These are phyloP conservation scores for Giardia muris DNA, from an alignment of 208 protist species.

Conservation along the genomic window DNA sequence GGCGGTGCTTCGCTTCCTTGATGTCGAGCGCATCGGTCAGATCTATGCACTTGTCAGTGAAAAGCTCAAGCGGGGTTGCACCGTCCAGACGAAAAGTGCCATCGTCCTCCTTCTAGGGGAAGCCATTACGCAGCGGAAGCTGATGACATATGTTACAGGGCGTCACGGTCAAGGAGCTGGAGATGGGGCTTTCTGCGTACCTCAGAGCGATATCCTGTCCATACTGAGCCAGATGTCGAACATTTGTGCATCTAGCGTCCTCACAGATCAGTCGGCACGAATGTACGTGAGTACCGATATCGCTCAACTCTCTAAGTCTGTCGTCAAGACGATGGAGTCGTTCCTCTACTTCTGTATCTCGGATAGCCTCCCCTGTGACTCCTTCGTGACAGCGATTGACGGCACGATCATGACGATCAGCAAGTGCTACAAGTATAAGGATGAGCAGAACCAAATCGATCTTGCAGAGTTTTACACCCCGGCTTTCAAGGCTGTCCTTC, in stretches of 20 bases:
- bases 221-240: background rate
- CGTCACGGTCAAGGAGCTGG: background rate
- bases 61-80: background rate
- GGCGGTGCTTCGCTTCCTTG: background rate
- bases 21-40: background rate
- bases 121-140: background rate
- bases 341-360: background rate
- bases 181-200: background rate
- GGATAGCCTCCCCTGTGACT: background rate
- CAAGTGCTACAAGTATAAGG: background rate
- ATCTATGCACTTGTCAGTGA: background rate
- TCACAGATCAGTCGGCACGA: background rate
- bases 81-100: background rate
- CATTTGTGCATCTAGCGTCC: background rate
- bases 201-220: background rate
- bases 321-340: background rate
- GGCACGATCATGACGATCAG: background rate
- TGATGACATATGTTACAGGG: too few species aligned
- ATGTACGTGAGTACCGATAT: background rate
- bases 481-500: background rate
- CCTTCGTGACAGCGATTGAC: background rate
- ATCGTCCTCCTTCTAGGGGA: background rate
- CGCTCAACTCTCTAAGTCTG: background rate
- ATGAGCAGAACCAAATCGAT: background rate
- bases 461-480: background rate